A percentile compares a stretch with the other conserved stretches of the same genome.
phyloP scores from a whole-genome alignment of 208 protist genomes.

The Leptomonas pyrrhocoris region DNA sequence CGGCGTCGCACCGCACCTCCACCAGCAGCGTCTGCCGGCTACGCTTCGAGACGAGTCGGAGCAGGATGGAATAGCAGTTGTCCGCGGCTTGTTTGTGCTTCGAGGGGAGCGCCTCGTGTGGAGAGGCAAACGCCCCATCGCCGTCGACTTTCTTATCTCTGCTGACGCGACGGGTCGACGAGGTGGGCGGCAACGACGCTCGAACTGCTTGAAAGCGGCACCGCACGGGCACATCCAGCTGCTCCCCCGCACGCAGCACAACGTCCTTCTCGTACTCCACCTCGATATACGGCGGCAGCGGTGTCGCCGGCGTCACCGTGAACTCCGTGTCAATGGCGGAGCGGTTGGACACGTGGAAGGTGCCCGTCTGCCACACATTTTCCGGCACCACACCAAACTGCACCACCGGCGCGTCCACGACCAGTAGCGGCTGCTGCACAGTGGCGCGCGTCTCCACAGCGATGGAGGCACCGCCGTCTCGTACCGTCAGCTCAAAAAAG shows the following conservation, averaged over 20 bases:
- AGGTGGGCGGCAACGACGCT: neutral
- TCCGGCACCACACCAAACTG: slow-evolving; percentile 78
- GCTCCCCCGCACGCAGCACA: slow-evolving; percentile 60
- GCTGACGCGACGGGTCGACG: neutral
- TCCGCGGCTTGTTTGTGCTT: slow-evolving; percentile 6
- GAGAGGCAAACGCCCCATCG: too few species aligned
- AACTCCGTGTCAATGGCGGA: slow-evolving; percentile 84
- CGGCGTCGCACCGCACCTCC: slow-evolving; percentile 63
- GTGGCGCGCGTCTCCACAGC: slow-evolving; percentile 86
- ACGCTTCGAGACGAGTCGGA: slow-evolving; percentile 65
- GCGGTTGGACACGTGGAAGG: slow-evolving; percentile 73
- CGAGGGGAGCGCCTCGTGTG: neutral
- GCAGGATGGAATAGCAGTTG: slow-evolving; percentile 47
- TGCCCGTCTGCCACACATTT: slow-evolving; percentile 62
- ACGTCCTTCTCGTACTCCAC: slow-evolving; percentile 46
- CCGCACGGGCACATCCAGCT: slow-evolving; percentile 61
- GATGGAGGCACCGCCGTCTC: slow-evolving; percentile 67
- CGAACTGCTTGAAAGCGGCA: slow-evolving; percentile 44
- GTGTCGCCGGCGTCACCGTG: slow-evolving; percentile 45
- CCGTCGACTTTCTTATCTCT: too few species aligned
- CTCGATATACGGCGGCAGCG: slow-evolving; percentile 58
- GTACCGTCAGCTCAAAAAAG: slow-evolving; percentile 88
- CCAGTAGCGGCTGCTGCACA: slow-evolving; percentile 71
- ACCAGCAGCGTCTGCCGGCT: slow-evolving; percentile 63
- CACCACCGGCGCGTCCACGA: slow-evolving; percentile 66